Base-by-base conservation (phyloP, 2,329 filamentous ascomycete genomes). In the Penicillium aurantiogriseum region DNA sequence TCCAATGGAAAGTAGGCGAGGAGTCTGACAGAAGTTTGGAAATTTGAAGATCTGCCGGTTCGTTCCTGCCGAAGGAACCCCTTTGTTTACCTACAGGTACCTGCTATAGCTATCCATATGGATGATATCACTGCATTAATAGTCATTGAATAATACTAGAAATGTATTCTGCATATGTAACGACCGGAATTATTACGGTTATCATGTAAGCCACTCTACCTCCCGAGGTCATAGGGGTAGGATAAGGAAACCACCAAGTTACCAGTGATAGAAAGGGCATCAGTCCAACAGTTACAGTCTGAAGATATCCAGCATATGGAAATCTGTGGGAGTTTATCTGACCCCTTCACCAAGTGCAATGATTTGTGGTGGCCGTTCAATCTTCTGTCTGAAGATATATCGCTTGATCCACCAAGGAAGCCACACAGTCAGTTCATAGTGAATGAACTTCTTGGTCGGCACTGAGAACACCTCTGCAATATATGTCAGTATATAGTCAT, bases 341-440 rank as follows among this genome's bases (percentile, higher is more conserved):
- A 52, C 52, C 36, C 60, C 42, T 3, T 63, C 58, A 0, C 61
- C 59, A 3, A 62, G 62, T 5, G 66, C 66, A 33, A 69, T 69
- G 15, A 69, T 67, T 2, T 62, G 42, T 1, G 64, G 64, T 5
- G 67, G 67, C 42, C 57, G 57, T 23, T 58, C 68, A 7, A 77
- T 75, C 9, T 75, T 68, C 65, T 81, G 75, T 38, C 79, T 75
- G 29, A 87, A 66, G 19, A 88, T 69, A 67, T 81, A 84, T 21
- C 82, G 77, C 70, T 80, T 84, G 67, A 84, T 71, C 77, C 82
- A 88, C 76, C 80, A 88, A 0, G 85, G 86, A 40, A 86, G 68
- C 17, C 78, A 80, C 57, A 81, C 80, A 53, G 73, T 79, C 7
- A 81, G 59, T 65, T 87, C 83, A 61, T 87, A 85, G 56, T 70